phyloP scores from a whole-genome alignment of 208 protist species.

The Trypanosoma scelopori region DNA sequence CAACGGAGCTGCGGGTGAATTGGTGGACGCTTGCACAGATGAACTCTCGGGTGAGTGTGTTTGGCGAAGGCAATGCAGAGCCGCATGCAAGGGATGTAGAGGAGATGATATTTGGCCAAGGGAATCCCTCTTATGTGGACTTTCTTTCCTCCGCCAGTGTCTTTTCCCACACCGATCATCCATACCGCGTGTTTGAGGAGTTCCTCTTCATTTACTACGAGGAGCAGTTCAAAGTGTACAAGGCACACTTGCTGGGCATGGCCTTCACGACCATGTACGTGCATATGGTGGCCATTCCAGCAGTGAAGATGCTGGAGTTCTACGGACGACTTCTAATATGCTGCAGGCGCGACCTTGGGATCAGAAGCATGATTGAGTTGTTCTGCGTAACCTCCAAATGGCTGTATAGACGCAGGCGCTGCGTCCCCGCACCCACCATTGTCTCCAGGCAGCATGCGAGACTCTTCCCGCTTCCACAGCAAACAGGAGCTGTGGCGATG shows the following conservation, averaged over 20 bases:
- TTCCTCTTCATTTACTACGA: conserved; percentile 37
- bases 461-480: too few relatives aligned
- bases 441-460: neutral
- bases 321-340: conserved; percentile 54
- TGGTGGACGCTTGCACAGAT: too few relatives aligned
- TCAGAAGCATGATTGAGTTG: conserved; percentile 64
- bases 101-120: too few relatives aligned
- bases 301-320: conserved; percentile 42
- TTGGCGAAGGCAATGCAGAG: too few relatives aligned
- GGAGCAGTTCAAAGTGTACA: conserved; percentile 33
- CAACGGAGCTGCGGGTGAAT: too few relatives aligned
- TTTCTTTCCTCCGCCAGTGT: neutral
- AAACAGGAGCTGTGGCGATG: too few relatives aligned
- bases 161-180: neutral
- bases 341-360: conserved; percentile 61
- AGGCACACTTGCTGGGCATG: conserved; percentile 34
- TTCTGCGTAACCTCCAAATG: conserved; percentile 33
- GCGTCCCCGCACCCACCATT: neutral
- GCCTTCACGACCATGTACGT: conserved; percentile 58
- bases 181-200: neutral
- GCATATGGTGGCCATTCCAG: conserved; percentile 42
- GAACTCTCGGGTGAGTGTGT: too few relatives aligned
- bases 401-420: neutral
- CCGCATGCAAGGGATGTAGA: too few relatives aligned
- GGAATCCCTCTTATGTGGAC: too few relatives aligned